Evolutionary conservation across 768 basidiomycete genomes (phyloP), one percentile per base, ranked within the genome.

Genomic region (Agaricus blazei): DNA sequence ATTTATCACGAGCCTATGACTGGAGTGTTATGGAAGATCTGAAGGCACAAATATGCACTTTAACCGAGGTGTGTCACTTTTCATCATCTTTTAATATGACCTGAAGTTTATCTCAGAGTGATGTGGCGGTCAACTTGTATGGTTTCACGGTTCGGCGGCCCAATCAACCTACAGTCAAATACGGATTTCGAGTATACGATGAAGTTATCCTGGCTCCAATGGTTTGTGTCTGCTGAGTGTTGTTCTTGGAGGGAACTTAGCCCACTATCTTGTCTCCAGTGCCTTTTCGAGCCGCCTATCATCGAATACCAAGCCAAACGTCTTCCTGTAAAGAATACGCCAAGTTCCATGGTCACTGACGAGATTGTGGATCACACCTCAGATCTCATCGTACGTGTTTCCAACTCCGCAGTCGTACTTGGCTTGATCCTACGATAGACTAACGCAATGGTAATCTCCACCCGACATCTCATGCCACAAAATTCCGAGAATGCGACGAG

Each of bases 181-280:
- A 94, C 66, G 87, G 84, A 27, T 72, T 97, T 43, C 84, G 93
- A 27, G 88, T 91, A 2, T 98, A 97, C 65, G 96, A 98, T 65
- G 97, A 99, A 69, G 87, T 90, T 50, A 95, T 97, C 57, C 74
- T 98, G 31, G 93, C 95, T 0, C 92, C 96, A 2, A 91, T 96
- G 86, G 97, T 94, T 63, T 60, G 78, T 12, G 28, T 37, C 34
- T 29, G 31, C 31, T 23, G 14, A 44, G 9, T 43, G 46, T 23
- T 53, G 11, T 26, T 49, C 34, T 26, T 9, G 8, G 8, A 24
- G 26, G 9, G 23, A 53, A n/a, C 37, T 44, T 50, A 58, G 52
- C 55, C 44, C 37, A 38, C n/a, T 54, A 23, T 40, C 27, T n/a
- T 31, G 34, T 56, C 28, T 60, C 6, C 31, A 98, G 94, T 88